Evolutionary conservation across 2,329 filamentous ascomycete genomes (phyloP).

Genomic region (Parastagonospora avenae): DNA sequence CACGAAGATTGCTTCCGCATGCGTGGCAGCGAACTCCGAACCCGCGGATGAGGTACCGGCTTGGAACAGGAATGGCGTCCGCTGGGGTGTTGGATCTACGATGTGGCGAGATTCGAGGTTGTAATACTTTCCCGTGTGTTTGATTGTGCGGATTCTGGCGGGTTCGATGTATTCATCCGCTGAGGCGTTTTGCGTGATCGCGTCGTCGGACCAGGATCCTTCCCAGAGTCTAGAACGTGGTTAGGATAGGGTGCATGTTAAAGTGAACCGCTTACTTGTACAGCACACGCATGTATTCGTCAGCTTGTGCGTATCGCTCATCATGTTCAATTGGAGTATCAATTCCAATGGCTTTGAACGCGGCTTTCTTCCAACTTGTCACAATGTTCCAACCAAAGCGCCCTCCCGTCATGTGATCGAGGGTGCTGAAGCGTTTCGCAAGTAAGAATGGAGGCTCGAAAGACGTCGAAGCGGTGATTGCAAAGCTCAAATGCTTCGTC

Average conservation of each 20-base stretch:
- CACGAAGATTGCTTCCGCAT: constrained; percentile 67
- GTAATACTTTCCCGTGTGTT: constrained; percentile 64
- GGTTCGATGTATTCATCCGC: constrained; percentile 65
- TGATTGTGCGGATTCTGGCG: constrained; percentile 63
- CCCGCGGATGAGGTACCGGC: constrained; percentile 65
- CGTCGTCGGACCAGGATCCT: constrained; percentile 61
- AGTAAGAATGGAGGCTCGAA: constrained; percentile 68
- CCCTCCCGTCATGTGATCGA: constrained; percentile 67
- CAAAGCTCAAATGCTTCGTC: constrained; percentile 67
- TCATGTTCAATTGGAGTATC: constrained; percentile 65
- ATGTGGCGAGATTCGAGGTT: constrained; percentile 54
- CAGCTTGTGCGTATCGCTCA: constrained; percentile 67
- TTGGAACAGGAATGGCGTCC: constrained; percentile 53
- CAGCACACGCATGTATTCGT: constrained; percentile 68
- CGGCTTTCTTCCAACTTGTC: constrained; percentile 66
- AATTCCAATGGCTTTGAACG: constrained; percentile 66
- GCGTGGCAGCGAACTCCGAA: constrained; percentile 60
- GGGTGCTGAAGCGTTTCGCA: constrained; percentile 65
- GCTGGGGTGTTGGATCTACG: constrained; percentile 47
- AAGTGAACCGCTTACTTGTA: constrained; percentile 58
- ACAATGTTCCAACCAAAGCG: constrained; percentile 72
- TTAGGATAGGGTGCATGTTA: not conserved
- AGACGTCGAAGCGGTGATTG: constrained; percentile 66
- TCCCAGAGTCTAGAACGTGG: constrained; percentile 54
- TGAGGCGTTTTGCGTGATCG: constrained; percentile 59